Evolutionary conservation across 2,329 filamentous ascomycete species (phyloP), one percentile per base, ranked within the genome.

Genomic region (Colletotrichum brevisporum): DNA sequence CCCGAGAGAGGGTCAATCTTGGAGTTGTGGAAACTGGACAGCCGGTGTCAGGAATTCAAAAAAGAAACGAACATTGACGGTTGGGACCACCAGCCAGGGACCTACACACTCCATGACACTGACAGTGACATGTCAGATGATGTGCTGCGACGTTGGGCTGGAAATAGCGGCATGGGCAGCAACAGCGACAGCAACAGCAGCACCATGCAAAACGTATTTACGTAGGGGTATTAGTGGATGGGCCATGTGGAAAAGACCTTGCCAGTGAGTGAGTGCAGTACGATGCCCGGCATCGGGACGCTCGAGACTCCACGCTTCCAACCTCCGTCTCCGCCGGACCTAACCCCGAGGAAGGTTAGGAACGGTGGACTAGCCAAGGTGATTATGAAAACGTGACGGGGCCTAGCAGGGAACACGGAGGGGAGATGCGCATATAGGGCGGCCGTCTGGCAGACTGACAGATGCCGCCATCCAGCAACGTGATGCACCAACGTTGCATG

Each of bases 11-110:
- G 57, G 52, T 10, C 53, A 24, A 24, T 53, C 43, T 65, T 27
- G 54, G 50, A 50, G 54, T 65, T 55, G 54, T 41, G 51, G 51
- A 56, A 39, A 47, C 48, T 41, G 51, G 51, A 56, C 27, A 47
- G 67, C 63, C 67, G 55, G 67, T 69, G 31, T 61, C 55, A 67
- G 67, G 66, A 18, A 45, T 47, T 8, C 41, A 27, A 57, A 55
- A 69, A 69, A 56, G 56, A 48, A 66, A 66, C 45, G 16, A 41
- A 50, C 8, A 24, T 54, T 43, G 10, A 36, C 31, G 31, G 31
- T 10, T 10, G 8, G 31, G 31, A 36, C 31, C 31, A 36, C 31
- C 31, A 9, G 31, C 31, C 31, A 36, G 31, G 31, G 31, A 36
- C 8, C 31, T 36, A 24, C 47, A 50, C n/a, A 50, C n/a, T 21